Evolutionary conservation across 2,329 filamentous ascomycete genomes (phyloP), one percentile per base, ranked within the genome.

Genomic region (Clonostachys chloroleuca): DNA sequence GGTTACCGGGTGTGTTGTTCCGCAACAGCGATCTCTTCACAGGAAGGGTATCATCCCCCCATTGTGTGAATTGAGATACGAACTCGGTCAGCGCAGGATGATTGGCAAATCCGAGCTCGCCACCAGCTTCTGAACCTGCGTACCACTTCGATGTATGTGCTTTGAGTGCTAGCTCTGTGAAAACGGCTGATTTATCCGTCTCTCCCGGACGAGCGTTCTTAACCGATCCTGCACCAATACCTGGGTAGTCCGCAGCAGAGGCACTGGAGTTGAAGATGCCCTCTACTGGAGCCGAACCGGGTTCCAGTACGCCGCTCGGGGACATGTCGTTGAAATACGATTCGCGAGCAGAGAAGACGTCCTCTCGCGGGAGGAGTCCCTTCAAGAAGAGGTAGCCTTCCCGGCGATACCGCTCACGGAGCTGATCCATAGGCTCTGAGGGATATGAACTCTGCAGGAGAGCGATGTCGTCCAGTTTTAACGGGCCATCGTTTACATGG

Each of bases 321-420:
- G 72, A 64, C 6, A 84, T 63, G 40, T 73, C 72, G 4, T 64
- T 59, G 57, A 83, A 83, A 58, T 82, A 83, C 34, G 68, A 60
- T 47, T 72, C 62, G 2, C 80, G 72, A 9, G 74, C 72, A 35
- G 67, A 63, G 9, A 81, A 65, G 2, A 82, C 77, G 46, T 81
- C 75, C 3, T 65, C 59, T 4, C 72, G 71, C 0, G 78, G 78
- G 3, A 83, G 60, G 0, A 83, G 57, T 1, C 71, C 69, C 52
- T 81, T 82, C 3, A 83, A 47, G 46, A 78, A 77, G 30, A 83
- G 58, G 52, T 82, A 81, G 18, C 78, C 78, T 42, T 82, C 70
- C 5, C 18, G 40, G 6, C 34, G 18, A 46, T 56, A 59, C 2
- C 52, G 69, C 5, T 57, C 54, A n/a, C 67, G 67, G 2, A 80